Conservation (phyloP, 768 basidiomycete genomes). For the Antrodiella citrinella region DNA sequence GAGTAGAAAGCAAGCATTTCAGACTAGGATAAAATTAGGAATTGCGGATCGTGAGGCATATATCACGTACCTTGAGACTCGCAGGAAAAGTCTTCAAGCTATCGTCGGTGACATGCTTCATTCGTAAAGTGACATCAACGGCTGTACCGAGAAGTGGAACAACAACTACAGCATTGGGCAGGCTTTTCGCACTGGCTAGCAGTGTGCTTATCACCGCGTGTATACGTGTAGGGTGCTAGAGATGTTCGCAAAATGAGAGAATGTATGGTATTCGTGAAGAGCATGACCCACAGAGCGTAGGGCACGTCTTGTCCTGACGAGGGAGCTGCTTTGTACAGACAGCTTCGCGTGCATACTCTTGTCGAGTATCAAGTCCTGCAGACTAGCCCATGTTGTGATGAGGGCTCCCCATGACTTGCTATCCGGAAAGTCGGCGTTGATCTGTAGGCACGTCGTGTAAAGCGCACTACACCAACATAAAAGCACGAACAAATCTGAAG, state of each 20-base stretch:
- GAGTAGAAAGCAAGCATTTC: constrained; percentile 55
- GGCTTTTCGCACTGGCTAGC: constrained; percentile 41
- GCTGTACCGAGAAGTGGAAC: constrained; percentile 58
- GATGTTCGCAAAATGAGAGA: background rate
- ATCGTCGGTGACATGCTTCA: constrained; percentile 47
- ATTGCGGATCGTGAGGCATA: background rate
- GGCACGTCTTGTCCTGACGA: constrained; percentile 56
- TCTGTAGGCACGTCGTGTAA: constrained; percentile 42
- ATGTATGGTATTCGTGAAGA: background rate
- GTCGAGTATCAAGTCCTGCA: constrained; percentile 53
- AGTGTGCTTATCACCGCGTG: constrained; percentile 44
- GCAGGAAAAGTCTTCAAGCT: constrained; percentile 34
- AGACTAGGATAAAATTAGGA: constrained; percentile 28
- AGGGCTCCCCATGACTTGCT: constrained; percentile 46
- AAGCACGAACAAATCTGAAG: constrained; percentile 58
- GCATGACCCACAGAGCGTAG: constrained; percentile 46
- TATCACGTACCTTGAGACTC: constrained; percentile 32
- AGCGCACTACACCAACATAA: constrained; percentile 64
- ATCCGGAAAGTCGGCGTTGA: constrained; percentile 36
- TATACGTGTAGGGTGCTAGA: constrained; percentile 35
- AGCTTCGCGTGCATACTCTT: constrained; percentile 45
- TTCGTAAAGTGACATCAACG: constrained; percentile 60
- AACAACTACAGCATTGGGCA: constrained; percentile 31
- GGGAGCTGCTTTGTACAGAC: constrained; percentile 50
- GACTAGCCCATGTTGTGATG: constrained; percentile 44